Evolutionary conservation across 441 rosid genomes (phyloP).

Genomic region (Pelargonium cotyledonis): DNA sequence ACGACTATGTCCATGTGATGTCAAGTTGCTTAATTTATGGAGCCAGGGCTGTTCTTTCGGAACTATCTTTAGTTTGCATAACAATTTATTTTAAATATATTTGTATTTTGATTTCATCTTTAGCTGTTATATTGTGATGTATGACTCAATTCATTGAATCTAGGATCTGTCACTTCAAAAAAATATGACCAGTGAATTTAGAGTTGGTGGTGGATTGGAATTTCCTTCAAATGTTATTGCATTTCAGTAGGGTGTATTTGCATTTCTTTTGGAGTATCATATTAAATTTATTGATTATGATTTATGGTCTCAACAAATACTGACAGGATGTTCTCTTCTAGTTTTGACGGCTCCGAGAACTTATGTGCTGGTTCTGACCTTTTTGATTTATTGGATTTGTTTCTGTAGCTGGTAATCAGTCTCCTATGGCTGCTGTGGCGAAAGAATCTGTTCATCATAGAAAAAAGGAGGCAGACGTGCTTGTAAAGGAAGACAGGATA

Average conservation of each 20-base stretch:
- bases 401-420: conserved; percentile 33
- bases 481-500: conserved; percentile 41
- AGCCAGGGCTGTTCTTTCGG: no score
- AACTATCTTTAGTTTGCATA: neutral
- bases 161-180: neutral
- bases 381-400: neutral
- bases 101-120: neutral
- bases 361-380: neutral
- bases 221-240: neutral
- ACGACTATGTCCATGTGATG: neutral
- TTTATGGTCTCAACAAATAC: neutral
- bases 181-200: neutral
- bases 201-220: neutral
- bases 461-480: conserved; percentile 39
- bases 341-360: neutral
- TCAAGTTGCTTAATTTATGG: neutral
- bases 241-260: neutral
- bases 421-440: conserved; percentile 31
- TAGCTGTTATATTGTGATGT: neutral
- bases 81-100: neutral
- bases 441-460: conserved; percentile 38
- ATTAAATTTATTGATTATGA: neutral
- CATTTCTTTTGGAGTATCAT: neutral
- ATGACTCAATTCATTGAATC: neutral
- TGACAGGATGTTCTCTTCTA: neutral